phyloP scores from a whole-genome alignment of 139 green algal species.

The Nannochloris sp. region DNA sequence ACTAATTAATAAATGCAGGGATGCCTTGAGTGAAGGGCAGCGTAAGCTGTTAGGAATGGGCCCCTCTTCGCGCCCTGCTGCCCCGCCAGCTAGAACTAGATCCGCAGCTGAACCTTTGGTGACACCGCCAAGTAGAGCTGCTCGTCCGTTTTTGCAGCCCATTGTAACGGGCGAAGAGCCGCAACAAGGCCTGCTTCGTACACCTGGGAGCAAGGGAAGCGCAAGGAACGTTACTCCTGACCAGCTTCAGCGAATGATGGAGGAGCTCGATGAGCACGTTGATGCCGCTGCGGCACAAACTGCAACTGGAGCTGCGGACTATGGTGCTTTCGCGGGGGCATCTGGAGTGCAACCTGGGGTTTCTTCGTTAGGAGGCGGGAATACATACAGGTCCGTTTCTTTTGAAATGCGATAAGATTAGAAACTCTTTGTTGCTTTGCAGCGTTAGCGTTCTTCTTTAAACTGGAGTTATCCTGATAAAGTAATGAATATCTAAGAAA shows the following conservation, averaged over 20 bases:
- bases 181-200: background rate
- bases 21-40: background rate
- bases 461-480: background rate
- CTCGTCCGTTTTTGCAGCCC: slow-evolving; percentile 16
- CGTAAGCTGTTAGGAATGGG: background rate
- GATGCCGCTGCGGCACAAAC: background rate
- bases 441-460: too few relatives aligned
- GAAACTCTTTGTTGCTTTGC: too few relatives aligned
- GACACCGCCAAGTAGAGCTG: slow-evolving; percentile 9
- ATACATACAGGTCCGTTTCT: background rate
- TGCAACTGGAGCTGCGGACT: background rate
- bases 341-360: background rate
- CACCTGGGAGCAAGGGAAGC: background rate
- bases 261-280: background rate
- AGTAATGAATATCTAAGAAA: background rate
- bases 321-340: too few relatives aligned
- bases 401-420: too few relatives aligned
- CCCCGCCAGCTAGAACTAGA: background rate
- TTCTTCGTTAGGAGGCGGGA: background rate
- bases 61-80: background rate
- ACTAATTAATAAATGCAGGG: background rate
- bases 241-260: background rate
- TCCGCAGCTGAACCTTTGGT: background rate
- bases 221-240: background rate
- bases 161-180: background rate